These are phyloP conservation scores for Boletus fagicola DNA, from an alignment of 768 basidiomycete genomes.

Conservation along the genomic window DNA sequence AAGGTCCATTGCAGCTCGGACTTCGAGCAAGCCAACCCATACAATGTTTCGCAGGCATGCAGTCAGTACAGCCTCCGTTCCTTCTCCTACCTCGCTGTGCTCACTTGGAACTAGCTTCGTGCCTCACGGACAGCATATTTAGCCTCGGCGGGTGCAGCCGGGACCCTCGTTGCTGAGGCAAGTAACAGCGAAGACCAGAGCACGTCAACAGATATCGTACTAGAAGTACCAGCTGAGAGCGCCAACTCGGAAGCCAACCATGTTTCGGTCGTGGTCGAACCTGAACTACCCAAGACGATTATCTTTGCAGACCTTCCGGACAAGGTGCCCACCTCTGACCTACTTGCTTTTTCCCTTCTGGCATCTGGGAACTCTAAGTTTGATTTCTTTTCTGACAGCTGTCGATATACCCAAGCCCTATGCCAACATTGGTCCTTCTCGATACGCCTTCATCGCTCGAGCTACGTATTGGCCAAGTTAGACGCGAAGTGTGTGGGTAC, in stretches of 20 bases:
- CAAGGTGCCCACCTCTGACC: slow-evolving; percentile 19
- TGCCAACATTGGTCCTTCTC: slow-evolving; percentile 64
- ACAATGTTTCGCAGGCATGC: slow-evolving; percentile 28
- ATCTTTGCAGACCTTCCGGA: slow-evolving; percentile 25
- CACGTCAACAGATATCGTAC: neutral
- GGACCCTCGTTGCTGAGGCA: slow-evolving; percentile 17
- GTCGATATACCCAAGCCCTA: slow-evolving; percentile 73
- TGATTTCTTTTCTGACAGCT: slow-evolving; percentile 46
- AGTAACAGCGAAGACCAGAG: slow-evolving; percentile 4
- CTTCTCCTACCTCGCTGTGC: neutral
- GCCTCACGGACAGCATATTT: slow-evolving; percentile 26
- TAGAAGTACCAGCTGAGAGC: neutral
- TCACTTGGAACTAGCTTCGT: slow-evolving; percentile 18
- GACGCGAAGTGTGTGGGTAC: slow-evolving; percentile 56
- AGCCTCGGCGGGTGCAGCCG: slow-evolving; percentile 17
- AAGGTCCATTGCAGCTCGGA: neutral
- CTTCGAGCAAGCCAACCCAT: neutral
- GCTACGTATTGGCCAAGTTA: slow-evolving; percentile 66
- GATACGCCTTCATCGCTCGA: slow-evolving; percentile 76
- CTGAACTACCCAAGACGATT: slow-evolving; percentile 10
- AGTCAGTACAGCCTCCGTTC: slow-evolving; percentile 12
- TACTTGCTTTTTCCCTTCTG: neutral
- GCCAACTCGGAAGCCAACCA: neutral
- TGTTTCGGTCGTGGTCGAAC: slow-evolving; percentile 1
- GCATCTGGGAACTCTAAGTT: neutral